Evolutionary conservation across 2,329 filamentous ascomycete genomes (phyloP), one percentile per base, ranked within the genome.

Genomic region (Sarocladiaceae sp.): DNA sequence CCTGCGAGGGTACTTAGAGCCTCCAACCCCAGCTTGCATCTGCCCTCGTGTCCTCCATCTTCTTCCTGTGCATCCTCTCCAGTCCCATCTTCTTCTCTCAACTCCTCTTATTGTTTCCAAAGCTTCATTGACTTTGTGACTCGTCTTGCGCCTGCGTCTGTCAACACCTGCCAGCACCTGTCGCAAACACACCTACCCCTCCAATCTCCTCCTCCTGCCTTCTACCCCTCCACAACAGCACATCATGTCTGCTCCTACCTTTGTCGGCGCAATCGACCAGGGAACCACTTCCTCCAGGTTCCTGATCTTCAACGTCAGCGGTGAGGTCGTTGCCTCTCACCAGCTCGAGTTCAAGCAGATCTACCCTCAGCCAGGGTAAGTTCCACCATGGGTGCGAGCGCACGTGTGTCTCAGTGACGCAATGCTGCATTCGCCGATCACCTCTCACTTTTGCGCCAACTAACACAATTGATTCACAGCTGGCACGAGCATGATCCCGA

Each of bases 401-500:
- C 37, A 42, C 10, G 7, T 17, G 22, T 53, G 54, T 57, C 53
- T 57, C 52, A 22, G 11, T 33, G 47, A 35, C 18, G 23, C 5
- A 36, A n/a, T 20, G 13, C 52, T 51, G 18, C 37, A 15, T 12
- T 15, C 15, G 35, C 35, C 17, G 12, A 12, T 11, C 37, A 22
- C 4, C 29, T 25, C 8, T 42, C 15, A 7, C 5, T 20, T 42
- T 25, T 42, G 39, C 28, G 26, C 23, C 47, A 36, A 50, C 53
- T 58, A 55, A 59, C 40, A 20, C 26, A 12, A 28, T 25, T 52
- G 26, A 31, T 48, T 48, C 52, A 28, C 65, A 91, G 88, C 65
- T 93, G 88, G 88, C 87, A 93, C 68, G 89, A 94, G 69, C 88
- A 93, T 67, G 87, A 93, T 61, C 88, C 88, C 10, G 75, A 82